Conservation (phyloP, 352 stramenopile species). For the Aphanomyces cochlioides region DNA sequence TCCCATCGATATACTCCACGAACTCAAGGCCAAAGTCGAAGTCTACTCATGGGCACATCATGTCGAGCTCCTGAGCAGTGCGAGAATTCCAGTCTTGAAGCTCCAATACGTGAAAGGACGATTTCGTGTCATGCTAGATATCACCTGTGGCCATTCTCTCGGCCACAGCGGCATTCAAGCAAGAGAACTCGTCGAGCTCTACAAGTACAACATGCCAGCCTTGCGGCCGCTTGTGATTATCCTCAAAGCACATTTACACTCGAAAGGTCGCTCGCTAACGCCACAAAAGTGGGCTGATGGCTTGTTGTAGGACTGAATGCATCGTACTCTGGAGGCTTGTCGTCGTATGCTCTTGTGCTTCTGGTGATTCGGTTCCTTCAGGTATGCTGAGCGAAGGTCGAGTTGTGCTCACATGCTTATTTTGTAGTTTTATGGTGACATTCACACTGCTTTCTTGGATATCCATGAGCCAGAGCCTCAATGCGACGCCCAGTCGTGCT, state of each 20-base stretch:
- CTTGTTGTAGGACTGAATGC: conserved; percentile 78
- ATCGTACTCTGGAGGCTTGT: conserved; percentile 93
- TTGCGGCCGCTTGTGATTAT: conserved; percentile 93
- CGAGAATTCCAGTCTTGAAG: conserved; percentile 96
- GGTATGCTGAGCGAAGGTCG: conserved; percentile 34
- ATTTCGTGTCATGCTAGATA: conserved; percentile 72
- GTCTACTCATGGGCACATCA: conserved; percentile 67
- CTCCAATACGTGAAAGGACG: conserved; percentile 55
- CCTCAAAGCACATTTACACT: conserved; percentile 85
- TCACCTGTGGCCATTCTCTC: conserved; percentile 92
- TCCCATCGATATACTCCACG: conserved; percentile 86
- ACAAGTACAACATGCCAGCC: conserved; percentile 88
- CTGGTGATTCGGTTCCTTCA: conserved; percentile 93
- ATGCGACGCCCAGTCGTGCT: conserved; percentile 30
- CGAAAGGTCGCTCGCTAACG: conserved; percentile 39
- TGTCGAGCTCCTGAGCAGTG: conserved; percentile 92
- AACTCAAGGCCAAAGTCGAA: conserved; percentile 81
- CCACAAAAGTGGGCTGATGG: too few species aligned
- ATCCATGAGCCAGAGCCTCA: background rate
- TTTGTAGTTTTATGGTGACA: conserved; percentile 17
- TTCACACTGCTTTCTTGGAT: conserved; percentile 1
- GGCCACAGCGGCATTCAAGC: conserved; percentile 92
- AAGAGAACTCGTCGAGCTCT: conserved; percentile 88
- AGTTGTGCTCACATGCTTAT: background rate
- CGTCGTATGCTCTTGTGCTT: conserved; percentile 94